These are phyloP conservation scores for Kokia cookei DNA, from an alignment of 441 rosid species.

Conservation along the genomic window DNA sequence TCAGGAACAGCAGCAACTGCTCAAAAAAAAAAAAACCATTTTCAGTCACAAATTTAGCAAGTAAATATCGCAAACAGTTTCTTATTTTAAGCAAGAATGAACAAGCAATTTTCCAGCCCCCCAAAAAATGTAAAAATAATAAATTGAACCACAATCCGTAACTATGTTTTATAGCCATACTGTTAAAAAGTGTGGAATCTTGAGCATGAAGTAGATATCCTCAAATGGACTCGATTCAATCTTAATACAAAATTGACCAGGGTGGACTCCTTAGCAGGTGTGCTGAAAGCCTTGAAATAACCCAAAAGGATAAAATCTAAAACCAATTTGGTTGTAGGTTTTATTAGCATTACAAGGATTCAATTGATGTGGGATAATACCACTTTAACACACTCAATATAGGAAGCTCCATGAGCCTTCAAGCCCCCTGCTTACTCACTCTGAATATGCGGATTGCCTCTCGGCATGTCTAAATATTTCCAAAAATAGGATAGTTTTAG, in stretches of 20 bases:
- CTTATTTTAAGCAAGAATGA: neutral
- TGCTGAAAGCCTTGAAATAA: neutral
- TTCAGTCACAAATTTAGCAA: neutral
- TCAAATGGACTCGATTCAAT: neutral
- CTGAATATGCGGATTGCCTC: neutral
- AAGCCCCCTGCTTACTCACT: neutral
- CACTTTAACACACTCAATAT: neutral
- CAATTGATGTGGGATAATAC: neutral
- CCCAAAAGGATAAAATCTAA: neutral
- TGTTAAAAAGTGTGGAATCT: neutral
- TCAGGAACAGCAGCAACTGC: conserved; percentile 79
- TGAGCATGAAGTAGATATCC: neutral
- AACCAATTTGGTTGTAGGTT: neutral
- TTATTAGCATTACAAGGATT: neutral
- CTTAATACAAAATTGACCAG: neutral
- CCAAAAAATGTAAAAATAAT: neutral
- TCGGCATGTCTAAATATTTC: neutral
- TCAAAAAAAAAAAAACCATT: neutral
- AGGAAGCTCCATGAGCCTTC: neutral
- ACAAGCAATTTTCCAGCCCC: neutral
- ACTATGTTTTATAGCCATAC: neutral
- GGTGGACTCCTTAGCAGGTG: neutral
- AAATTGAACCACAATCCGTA: neutral
- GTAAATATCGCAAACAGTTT: neutral
- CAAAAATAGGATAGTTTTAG: neutral